These are phyloP conservation scores for Epichloe festucae DNA, from an alignment of 2,329 filamentous ascomycete genomes.

Conservation along the genomic window DNA sequence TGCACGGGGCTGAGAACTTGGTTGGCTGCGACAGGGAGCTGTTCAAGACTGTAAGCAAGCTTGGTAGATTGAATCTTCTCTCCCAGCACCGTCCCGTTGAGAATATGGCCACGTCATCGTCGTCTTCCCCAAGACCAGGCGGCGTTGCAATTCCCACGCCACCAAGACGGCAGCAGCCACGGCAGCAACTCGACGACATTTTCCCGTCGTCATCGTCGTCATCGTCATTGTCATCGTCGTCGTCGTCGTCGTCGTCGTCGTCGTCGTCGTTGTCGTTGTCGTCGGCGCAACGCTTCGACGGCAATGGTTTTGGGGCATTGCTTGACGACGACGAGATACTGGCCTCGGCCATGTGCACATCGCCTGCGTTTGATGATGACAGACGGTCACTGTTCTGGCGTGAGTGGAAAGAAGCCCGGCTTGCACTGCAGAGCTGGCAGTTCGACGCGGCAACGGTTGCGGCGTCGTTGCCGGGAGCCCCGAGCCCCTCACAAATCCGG, in stretches of 20 bases:
- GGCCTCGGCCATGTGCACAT: conserved; percentile 26
- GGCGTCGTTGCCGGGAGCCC: conserved; percentile 34
- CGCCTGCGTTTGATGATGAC: conserved; percentile 45
- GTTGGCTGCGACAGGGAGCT: conserved; percentile 77
- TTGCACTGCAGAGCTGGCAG: conserved; percentile 68
- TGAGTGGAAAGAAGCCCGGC: conserved; percentile 73
- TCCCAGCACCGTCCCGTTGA: conserved; percentile 54
- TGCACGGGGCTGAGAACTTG: conserved; percentile 64
- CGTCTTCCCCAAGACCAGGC: conserved; percentile 5
- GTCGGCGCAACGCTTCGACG: conserved; percentile 48
- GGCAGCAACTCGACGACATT: conserved; percentile 10
- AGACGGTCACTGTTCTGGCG: conserved; percentile 60
- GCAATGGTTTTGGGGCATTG: conserved; percentile 48
- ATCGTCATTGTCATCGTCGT: no score
- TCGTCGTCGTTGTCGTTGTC: conserved; percentile 7
- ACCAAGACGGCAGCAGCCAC: not conserved
- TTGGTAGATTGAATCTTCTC: conserved; percentile 74
- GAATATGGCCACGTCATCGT: conserved; percentile 13
- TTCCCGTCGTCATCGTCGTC: conserved; percentile 12
- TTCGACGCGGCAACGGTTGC: conserved; percentile 46
- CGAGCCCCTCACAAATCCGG: conserved; percentile 48
- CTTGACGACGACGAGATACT: conserved; percentile 42
- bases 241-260: conserved; percentile 17
- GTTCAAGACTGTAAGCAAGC: conserved; percentile 73
- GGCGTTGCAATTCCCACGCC: not conserved